phyloP scores from a whole-genome alignment of 345 rosid species.

The Limnanthes douglasii region DNA sequence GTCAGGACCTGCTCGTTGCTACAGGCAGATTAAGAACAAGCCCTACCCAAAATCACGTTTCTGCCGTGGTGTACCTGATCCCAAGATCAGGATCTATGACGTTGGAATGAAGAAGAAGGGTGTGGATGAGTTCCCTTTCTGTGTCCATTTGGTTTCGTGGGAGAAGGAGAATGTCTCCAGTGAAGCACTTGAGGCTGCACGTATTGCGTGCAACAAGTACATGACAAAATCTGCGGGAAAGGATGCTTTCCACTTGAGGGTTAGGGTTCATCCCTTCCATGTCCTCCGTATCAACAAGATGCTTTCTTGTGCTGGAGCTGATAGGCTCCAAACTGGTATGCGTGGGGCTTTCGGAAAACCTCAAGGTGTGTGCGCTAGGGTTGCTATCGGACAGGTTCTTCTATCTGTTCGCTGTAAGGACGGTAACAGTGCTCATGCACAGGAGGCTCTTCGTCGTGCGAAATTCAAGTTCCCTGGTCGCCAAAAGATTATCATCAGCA shows the following conservation, averaged over 20 bases:
- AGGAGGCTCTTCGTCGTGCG: slow-evolving; percentile 72
- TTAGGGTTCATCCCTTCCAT: slow-evolving; percentile 71
- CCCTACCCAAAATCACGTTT: slow-evolving; percentile 58
- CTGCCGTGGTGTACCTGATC: slow-evolving; percentile 69
- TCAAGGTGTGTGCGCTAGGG: slow-evolving; percentile 56
- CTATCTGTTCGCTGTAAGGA: slow-evolving; percentile 72
- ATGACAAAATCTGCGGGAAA: slow-evolving; percentile 66
- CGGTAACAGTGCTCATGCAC: slow-evolving; percentile 47
- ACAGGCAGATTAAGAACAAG: slow-evolving; percentile 61
- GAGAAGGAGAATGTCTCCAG: slow-evolving; percentile 69
- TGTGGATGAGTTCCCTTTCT: slow-evolving; percentile 70
- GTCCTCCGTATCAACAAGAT: slow-evolving; percentile 69
- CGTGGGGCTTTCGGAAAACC: slow-evolving; percentile 78
- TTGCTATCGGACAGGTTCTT: slow-evolving; percentile 70
- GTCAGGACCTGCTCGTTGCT: slow-evolving; percentile 56
- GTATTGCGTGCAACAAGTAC: slow-evolving; percentile 73
- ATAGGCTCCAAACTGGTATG: slow-evolving; percentile 82
- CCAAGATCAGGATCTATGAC: slow-evolving; percentile 69
- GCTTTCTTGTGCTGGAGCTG: slow-evolving; percentile 87
- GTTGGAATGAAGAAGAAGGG: slow-evolving; percentile 80
- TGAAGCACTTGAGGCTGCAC: slow-evolving; percentile 71
- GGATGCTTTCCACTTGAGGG: slow-evolving; percentile 68
- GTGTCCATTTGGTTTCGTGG: slow-evolving; percentile 75
- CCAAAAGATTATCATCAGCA: slow-evolving; percentile 70
- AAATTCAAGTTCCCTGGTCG: slow-evolving; percentile 76